phyloP scores from a whole-genome alignment of 2,329 filamentous ascomycete genomes.

The Colletotrichum sp. region DNA sequence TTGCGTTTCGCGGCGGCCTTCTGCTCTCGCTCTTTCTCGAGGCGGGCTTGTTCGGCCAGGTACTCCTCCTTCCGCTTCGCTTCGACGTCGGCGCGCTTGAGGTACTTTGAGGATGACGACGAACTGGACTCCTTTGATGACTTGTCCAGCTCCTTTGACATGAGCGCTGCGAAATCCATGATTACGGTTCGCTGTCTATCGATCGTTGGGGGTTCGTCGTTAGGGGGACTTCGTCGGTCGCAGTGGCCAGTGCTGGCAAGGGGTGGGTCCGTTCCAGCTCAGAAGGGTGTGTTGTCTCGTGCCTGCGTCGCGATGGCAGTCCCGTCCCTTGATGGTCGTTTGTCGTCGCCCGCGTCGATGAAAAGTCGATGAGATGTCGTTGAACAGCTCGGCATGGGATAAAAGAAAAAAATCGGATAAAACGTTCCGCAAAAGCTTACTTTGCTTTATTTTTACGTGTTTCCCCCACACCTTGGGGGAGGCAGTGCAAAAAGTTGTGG shows the following conservation, averaged over 20 bases:
- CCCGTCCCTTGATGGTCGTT: neutral
- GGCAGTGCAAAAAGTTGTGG: conserved; percentile 6
- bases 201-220: neutral
- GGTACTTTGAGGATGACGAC: conserved; percentile 70
- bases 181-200: conserved; percentile 25
- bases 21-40: conserved; percentile 74
- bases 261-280: neutral
- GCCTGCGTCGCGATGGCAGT: neutral
- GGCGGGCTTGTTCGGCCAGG: conserved; percentile 76
- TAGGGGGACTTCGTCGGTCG: neutral
- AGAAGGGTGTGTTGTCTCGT: neutral
- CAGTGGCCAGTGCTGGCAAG: neutral
- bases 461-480: conserved; percentile 13
- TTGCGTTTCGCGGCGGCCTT: conserved; percentile 82
- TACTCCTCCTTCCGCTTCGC: conserved; percentile 82
- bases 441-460: neutral
- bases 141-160: conserved; percentile 92
- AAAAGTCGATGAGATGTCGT: conserved; percentile 11
- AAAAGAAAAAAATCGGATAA: conserved; percentile 7
- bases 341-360: neutral
- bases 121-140: conserved; percentile 59
- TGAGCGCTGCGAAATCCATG: conserved; percentile 96
- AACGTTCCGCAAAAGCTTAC: conserved; percentile 12
- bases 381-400: neutral
- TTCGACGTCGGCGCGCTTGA: conserved; percentile 86